Base-by-base conservation (phyloP, 2,329 filamentous ascomycete species). In the Metarhizium robertsii region DNA sequence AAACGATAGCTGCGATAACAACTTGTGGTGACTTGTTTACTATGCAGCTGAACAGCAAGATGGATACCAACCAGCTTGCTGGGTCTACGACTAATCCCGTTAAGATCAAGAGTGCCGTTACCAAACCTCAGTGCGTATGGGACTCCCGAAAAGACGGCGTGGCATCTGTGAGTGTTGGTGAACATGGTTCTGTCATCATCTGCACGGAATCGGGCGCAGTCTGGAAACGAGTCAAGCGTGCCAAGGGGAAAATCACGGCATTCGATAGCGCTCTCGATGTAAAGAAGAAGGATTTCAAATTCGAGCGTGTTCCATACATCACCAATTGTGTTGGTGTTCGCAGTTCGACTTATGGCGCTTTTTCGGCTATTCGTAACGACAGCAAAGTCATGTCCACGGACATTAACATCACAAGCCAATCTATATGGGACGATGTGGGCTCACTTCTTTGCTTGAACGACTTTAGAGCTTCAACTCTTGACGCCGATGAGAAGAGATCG, bases 181-280 rank as follows among this genome's bases (percentile, higher is more conserved):
- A 96, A 67, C 88, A 97, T 68, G 94, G 92, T 2, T 95, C 92
- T 0, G 90, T 99, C 61, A 95, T 99, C 55, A 84, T 99, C 59
- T 92, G 90, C 61, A 99, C 94, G 0, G 81, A 91, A 57, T 92
- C 91, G 46, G 94, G 94, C 2, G 92, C 90, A 50, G 92, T 96
- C 0, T 99, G 92, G 92, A 86, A 86, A 61, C 86, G 92, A 57
- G 85, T 94, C 53, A 90, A 90, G 65, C 83, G 94, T 58, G 79
- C 81, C 30, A 95, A 92, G 60, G 85, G 87, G 52, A 95, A 95
- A 64, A 84, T 87, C 61, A 77, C 81, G 0, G 73, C 75, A 1
- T 70, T 71, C 20, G 53, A 73, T 13, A 74, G 73, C 3, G 69
- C 70, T 2, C 70, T 73, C 1, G 83, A 85, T 25, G 76, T 79